Conservation (phyloP, 1,284 basidiomycete genomes). For the Porphyrellus sp. region DNA sequence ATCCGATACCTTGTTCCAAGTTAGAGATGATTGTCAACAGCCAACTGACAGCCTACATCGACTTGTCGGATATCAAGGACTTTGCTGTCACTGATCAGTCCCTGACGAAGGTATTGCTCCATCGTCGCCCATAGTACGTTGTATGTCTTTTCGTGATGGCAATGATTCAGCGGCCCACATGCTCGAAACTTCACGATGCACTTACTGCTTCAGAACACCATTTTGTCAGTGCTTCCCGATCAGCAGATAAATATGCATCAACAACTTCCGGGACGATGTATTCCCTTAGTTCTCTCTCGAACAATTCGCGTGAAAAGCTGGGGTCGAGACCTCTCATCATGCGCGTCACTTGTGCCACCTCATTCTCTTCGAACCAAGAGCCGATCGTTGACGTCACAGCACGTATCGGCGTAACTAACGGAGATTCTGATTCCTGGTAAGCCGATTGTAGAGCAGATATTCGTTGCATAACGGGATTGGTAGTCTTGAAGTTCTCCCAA, state of each 20-base stretch:
- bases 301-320: constrained; percentile 79
- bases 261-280: constrained; percentile 98
- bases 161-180: not conserved
- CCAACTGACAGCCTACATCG: constrained; percentile 59
- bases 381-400: constrained; percentile 84
- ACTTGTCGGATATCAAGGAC: constrained; percentile 94
- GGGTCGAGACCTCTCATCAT: constrained; percentile 88
- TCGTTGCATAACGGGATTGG: constrained; percentile 67
- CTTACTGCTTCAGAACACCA: constrained; percentile 97
- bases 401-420: constrained; percentile 79
- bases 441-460: constrained; percentile 62
- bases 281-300: constrained; percentile 89
- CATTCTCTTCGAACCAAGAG: constrained; percentile 94
- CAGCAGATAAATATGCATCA: constrained; percentile 91
- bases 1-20: constrained; percentile 53
- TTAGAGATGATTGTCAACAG: constrained; percentile 1
- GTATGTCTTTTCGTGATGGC: constrained; percentile 64
- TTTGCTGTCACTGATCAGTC: constrained; percentile 86
- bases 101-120: constrained; percentile 90
- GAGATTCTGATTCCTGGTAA: constrained; percentile 94
- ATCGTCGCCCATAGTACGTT: constrained; percentile 98
- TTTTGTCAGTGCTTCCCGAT: constrained; percentile 77
- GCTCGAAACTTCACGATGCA: constrained; percentile 15
- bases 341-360: constrained; percentile 90
- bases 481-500: constrained; percentile 74